These are phyloP conservation scores for Lithospermum erythrorhizon DNA, from an alignment of 257 asterid genomes.

Conservation along the genomic window DNA sequence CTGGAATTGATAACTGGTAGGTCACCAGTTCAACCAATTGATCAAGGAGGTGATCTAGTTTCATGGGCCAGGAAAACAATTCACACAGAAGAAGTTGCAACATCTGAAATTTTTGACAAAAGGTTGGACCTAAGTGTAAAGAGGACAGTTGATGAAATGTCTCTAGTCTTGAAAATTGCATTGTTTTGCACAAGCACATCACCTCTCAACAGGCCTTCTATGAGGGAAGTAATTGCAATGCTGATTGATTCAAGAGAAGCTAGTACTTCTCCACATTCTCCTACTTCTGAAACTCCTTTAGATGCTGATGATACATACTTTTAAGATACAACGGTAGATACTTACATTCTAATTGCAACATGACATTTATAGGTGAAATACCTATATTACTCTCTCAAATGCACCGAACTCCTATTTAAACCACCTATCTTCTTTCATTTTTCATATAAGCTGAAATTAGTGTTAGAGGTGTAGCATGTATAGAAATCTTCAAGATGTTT, in stretches of 20 bases:
- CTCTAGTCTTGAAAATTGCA: slow-evolving; percentile 70
- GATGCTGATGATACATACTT: slow-evolving; percentile 33
- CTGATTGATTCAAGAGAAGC: slow-evolving; percentile 52
- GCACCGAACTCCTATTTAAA: too few relatives aligned
- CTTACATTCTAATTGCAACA: too few relatives aligned
- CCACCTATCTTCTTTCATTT: too few relatives aligned
- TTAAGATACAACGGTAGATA: slow-evolving; percentile 34
- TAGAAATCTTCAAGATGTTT: too few relatives aligned
- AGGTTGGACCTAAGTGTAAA: slow-evolving; percentile 43
- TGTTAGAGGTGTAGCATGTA: too few relatives aligned
- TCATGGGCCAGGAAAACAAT: slow-evolving; percentile 55
- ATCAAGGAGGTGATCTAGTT: slow-evolving; percentile 79
- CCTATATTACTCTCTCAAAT: too few relatives aligned
- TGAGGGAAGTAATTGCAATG: slow-evolving; percentile 76
- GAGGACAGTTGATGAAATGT: slow-evolving; percentile 56
- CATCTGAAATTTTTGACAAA: slow-evolving; percentile 45
- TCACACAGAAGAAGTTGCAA: slow-evolving; percentile 25
- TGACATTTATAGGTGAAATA: too few relatives aligned
- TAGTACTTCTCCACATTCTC: slow-evolving; percentile 31
- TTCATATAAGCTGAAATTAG: too few relatives aligned
- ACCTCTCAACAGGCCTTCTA: slow-evolving; percentile 72
- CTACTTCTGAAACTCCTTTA: slow-evolving; percentile 65
- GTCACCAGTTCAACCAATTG: slow-evolving; percentile 77
- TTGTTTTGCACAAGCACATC: slow-evolving; percentile 71
- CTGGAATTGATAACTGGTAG: slow-evolving; percentile 66